Conservation (phyloP, 306 rosid genomes). For the Acacia melanoxylon region DNA sequence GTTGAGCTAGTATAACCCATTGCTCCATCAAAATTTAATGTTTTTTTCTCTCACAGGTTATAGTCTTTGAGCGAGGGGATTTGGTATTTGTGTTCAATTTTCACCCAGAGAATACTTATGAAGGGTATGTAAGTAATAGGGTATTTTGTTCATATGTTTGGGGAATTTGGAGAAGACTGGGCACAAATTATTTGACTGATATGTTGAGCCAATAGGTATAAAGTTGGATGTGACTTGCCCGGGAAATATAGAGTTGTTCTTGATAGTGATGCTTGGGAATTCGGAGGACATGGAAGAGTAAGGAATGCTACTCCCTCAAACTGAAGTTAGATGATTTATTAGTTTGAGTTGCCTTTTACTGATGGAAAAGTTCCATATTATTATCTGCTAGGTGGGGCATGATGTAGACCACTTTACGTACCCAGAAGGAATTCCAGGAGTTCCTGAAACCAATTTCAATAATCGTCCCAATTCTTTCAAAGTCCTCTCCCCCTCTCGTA, state of each 20-base stretch:
- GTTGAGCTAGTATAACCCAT: background rate
- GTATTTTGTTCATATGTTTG: conserved; percentile 18
- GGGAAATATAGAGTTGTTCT: conserved; percentile 96
- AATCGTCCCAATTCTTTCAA: conserved; percentile 94
- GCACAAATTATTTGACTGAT: conserved; percentile 32
- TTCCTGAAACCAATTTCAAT: conserved; percentile 86
- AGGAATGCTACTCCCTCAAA: conserved; percentile 40
- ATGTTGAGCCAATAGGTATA: conserved; percentile 61
- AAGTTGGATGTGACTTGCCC: conserved; percentile 97
- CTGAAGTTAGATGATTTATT: conserved; percentile 18
- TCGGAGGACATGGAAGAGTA: conserved; percentile 97
- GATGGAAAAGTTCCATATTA: conserved; percentile 18
- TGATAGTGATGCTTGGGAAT: conserved; percentile 80
- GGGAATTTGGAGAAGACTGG: conserved; percentile 8
- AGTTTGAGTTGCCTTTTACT: background rate
- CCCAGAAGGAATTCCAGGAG: conserved; percentile 94
- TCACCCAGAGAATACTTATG: conserved; percentile 77
- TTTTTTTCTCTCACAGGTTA: conserved; percentile 56
- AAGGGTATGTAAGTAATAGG: conserved; percentile 60
- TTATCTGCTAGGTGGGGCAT: conserved; percentile 69
- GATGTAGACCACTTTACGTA: conserved; percentile 78
- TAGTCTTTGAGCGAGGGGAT: conserved; percentile 93
- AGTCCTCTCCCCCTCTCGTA: conserved; percentile 76
- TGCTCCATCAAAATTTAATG: conserved; percentile 22
- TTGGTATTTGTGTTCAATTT: conserved; percentile 90